These are phyloP conservation scores for Paxillus ammoniavirescens DNA, from an alignment of 768 basidiomycete species.

Conservation along the genomic window DNA sequence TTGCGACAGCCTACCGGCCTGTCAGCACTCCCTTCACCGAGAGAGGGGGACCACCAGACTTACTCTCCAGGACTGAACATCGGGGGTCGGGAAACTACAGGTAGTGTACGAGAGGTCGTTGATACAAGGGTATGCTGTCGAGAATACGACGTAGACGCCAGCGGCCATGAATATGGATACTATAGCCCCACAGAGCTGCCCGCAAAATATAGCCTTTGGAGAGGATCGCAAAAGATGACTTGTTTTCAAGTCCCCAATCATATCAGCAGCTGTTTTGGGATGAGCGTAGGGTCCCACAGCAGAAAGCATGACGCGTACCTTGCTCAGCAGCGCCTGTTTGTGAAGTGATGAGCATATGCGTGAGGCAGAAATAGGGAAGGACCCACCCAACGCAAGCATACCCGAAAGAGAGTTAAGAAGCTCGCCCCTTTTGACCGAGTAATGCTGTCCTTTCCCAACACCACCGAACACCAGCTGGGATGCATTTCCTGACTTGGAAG, in stretches of 20 bases:
- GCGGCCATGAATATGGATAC: conserved; percentile 59
- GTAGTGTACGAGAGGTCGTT: conserved; percentile 16
- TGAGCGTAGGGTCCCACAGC: not conserved
- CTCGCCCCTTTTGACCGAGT: conserved; percentile 13
- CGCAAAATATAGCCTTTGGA: conserved; percentile 61
- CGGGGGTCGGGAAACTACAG: conserved; percentile 23
- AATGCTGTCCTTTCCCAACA: conserved; percentile 46
- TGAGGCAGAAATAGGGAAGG: not conserved
- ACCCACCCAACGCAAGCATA: conserved; percentile 23
- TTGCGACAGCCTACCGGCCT: conserved; percentile 8
- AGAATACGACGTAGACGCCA: conserved; percentile 62
- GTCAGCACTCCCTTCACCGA: no score
- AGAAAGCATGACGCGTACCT: conserved; percentile 11
- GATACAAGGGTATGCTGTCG: conserved; percentile 62
- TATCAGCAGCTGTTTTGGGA: conserved; percentile 43
- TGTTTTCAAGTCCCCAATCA: conserved; percentile 71
- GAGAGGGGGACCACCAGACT: conserved; percentile 2
- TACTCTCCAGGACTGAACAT: conserved; percentile 26
- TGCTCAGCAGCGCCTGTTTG: conserved; percentile 21
- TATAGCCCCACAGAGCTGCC: conserved; percentile 55
- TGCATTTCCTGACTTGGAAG: conserved; percentile 32
- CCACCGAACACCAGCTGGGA: conserved; percentile 68
- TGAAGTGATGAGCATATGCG: not conserved
- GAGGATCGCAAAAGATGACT: conserved; percentile 65
- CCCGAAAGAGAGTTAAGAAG: conserved; percentile 22